Evolutionary conservation across 495 filamentous ascomycete genomes (phyloP).

Genomic region (Penicillium silybi): DNA sequence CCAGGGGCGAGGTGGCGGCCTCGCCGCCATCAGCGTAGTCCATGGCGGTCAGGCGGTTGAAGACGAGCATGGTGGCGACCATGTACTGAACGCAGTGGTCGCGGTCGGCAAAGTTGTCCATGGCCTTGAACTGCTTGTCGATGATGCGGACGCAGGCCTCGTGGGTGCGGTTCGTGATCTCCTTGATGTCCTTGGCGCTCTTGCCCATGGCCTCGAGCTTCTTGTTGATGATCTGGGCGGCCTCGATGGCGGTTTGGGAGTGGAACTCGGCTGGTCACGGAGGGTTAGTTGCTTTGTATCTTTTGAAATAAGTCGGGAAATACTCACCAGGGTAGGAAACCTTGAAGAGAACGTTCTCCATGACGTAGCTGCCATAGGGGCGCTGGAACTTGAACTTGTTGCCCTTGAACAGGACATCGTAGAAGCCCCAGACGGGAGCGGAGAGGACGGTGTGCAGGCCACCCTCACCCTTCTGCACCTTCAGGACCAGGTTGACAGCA

Average conservation of each 20-base stretch:
- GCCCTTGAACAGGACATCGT: constrained; percentile 95
- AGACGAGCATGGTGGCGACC: constrained; percentile 91
- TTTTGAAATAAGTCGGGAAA: background rate
- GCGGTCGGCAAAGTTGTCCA: constrained; percentile 99
- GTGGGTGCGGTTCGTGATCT: constrained; percentile 89
- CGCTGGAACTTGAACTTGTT: constrained; percentile 95
- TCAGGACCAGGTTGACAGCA: constrained; percentile 89
- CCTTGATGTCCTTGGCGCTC: constrained; percentile 90
- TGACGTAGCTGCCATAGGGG: constrained; percentile 95
- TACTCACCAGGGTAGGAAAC: constrained; percentile 87
- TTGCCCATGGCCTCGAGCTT: constrained; percentile 82
- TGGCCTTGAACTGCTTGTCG: constrained; percentile 98
- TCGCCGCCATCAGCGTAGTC: constrained; percentile 92
- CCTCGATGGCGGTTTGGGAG: constrained; percentile 97
- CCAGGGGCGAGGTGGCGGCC: constrained; percentile 82
- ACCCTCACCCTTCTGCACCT: constrained; percentile 87
- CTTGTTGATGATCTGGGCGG: constrained; percentile 78
- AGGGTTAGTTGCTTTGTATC: constrained; percentile 1
- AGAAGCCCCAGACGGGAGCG: constrained; percentile 95
- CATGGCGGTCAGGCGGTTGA: constrained; percentile 81
- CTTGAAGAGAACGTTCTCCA: constrained; percentile 99
- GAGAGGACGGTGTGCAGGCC: constrained; percentile 90
- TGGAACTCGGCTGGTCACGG: constrained; percentile 80
- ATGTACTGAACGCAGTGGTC: constrained; percentile 99
- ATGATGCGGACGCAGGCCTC: constrained; percentile 98